Base-by-base conservation (phyloP, 768 basidiomycete genomes). In the Rickenella mellea region DNA sequence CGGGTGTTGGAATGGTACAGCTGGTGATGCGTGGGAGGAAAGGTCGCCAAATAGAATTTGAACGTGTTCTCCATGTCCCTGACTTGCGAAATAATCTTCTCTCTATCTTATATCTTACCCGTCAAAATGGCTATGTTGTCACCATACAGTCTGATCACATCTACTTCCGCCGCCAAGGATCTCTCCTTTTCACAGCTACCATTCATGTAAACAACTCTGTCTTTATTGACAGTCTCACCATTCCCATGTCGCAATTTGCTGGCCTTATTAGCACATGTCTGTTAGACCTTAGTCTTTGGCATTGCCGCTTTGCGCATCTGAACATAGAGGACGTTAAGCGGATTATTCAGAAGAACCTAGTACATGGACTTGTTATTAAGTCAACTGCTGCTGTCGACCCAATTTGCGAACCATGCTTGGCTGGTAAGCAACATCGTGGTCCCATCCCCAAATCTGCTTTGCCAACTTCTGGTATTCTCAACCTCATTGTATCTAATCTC, bases 401-500 rank as follows among this genome's bases (percentile, higher is more conserved):
- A 33, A 41, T 54, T 32, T 56, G 55, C 41, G 45, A 51, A 21
- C 39, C 48, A 4, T 54, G 52, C 24, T 27, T 53, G 1, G 27
- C 38, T 21, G 53, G 57, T 22, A 55, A 55, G 45, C 48, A 51
- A 44, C 43, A 50, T 32, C 43, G 51, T 6, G 47, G 48, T 26
- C 50, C 55, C 5, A 51, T 54, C 37, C 46, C 47, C 19, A 21
- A 21, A 9, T 50, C 52, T 1, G 14, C 41, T 36, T 42, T n/a
- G n/a, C 41, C 29, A 4, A 40, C 53, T n/a, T 14, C 39, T 29
- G 21, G 10, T 2, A 40, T 44, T 27, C 53, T 61, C 5, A 47
- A 50, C 3, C 51, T 49, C 3, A 49, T 65, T 12, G 58, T 58
- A 43, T 46, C 49, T 29, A 62, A 65, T 38, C 24, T 64, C 1